Percentiles rank a stretch among this genome's conserved stretches.
Evolutionary conservation across 164 flowering plant genomes (phyloP).

Genomic region (Cinnamomum chago): DNA sequence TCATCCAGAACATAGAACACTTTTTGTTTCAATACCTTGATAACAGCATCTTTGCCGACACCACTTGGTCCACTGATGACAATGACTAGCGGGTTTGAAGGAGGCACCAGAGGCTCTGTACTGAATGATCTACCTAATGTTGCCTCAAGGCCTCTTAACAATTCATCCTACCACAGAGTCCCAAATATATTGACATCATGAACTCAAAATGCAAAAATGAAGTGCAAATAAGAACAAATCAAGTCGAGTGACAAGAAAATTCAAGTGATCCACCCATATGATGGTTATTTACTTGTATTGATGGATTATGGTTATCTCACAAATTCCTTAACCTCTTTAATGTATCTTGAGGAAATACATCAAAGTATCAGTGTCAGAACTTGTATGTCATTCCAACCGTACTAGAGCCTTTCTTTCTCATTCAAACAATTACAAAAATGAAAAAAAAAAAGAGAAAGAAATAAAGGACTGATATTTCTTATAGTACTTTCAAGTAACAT

Average conservation of each 20-base stretch:
- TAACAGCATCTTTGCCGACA: constrained; percentile 86
- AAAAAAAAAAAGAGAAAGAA: too few relatives aligned
- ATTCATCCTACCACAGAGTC: constrained; percentile 24
- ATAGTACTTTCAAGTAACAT: too few relatives aligned
- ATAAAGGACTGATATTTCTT: too few relatives aligned
- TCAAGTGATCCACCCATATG: not conserved
- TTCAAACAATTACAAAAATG: too few relatives aligned
- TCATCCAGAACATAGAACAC: not conserved
- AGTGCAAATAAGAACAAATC: not conserved
- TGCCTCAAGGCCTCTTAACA: constrained; percentile 72
- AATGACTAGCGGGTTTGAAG: constrained; percentile 57
- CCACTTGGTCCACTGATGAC: constrained; percentile 97
- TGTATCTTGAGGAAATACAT: not conserved
- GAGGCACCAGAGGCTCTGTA: constrained; percentile 45
- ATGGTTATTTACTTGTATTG: not conserved
- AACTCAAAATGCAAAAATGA: not conserved
- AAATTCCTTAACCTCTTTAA: not conserved
- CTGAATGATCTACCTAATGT: constrained; percentile 59
- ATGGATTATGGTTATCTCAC: not conserved
- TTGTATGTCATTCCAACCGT: not conserved
- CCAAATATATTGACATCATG: not conserved
- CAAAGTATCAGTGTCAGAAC: not conserved
- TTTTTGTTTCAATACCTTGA: constrained; percentile 26
- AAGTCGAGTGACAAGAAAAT: not conserved
- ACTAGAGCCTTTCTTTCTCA: too few relatives aligned